Evolutionary conservation across 768 basidiomycete genomes (phyloP).

Genomic region (Pleurotus sapidus): DNA sequence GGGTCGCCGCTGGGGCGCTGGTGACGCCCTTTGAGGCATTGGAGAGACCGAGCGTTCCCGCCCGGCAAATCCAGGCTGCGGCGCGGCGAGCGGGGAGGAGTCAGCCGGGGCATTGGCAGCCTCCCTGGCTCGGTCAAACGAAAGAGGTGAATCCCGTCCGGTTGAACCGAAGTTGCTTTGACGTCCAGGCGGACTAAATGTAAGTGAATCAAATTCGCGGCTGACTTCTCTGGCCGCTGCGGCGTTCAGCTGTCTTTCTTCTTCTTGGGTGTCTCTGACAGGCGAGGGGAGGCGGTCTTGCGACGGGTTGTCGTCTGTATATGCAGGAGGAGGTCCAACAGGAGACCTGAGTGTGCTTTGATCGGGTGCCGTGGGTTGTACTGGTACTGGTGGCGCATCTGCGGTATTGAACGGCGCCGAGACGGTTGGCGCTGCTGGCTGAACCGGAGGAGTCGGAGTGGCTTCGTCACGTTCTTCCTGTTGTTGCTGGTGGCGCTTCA

Average conservation of each 20-base stretch:
- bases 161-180: constrained; percentile 14
- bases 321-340: not conserved
- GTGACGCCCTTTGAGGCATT: constrained; percentile 31
- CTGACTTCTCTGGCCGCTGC: constrained; percentile 70
- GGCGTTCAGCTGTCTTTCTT: constrained; percentile 55
- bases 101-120: not conserved
- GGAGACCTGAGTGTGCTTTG: not conserved
- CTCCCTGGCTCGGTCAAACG: constrained; percentile 14
- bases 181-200: constrained; percentile 22
- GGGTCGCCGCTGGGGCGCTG: constrained; percentile 25
- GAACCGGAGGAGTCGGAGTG: not conserved
- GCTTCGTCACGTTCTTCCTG: not conserved
- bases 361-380: not conserved
- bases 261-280: constrained; percentile 33
- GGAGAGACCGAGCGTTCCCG: constrained; percentile 37
- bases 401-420: not conserved
- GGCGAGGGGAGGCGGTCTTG: constrained; percentile 35
- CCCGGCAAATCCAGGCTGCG: constrained; percentile 36
- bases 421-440: not conserved
- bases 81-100: constrained; percentile 26
- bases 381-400: not conserved
- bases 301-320: constrained; percentile 8
- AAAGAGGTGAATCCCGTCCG: constrained; percentile 12
- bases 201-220: constrained; percentile 60
- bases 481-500: constrained; percentile 17